phyloP scores from a whole-genome alignment of 1,284 basidiomycete species.

The Chalciporus sp. region DNA sequence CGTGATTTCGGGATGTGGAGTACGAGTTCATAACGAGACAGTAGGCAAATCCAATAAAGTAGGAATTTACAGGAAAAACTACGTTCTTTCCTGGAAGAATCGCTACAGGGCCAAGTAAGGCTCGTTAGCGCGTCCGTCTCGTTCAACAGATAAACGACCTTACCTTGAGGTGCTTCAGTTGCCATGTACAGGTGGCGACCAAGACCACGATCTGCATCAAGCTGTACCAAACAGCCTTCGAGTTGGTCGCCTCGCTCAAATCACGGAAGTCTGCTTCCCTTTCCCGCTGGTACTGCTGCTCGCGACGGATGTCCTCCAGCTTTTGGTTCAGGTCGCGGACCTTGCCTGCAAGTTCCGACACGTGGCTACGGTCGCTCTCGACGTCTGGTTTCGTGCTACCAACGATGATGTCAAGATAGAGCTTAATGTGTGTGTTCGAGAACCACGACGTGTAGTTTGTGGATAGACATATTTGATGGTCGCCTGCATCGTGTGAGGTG shows the following conservation, averaged over 20 bases:
- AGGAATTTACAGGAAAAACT: constrained; percentile 48
- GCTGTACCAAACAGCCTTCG: constrained; percentile 92
- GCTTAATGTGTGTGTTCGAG: constrained; percentile 84
- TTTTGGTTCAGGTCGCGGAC: constrained; percentile 92
- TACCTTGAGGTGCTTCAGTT: constrained; percentile 89
- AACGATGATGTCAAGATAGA: constrained; percentile 93
- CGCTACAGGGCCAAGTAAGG: constrained; percentile 44
- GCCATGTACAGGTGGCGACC: constrained; percentile 88
- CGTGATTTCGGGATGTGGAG: neutral
- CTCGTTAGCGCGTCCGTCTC: constrained; percentile 12
- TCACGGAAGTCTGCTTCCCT: constrained; percentile 91
- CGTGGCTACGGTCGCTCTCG: constrained; percentile 85
- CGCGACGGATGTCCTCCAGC: constrained; percentile 89
- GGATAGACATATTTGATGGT: constrained; percentile 95
- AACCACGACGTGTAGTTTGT: constrained; percentile 90
- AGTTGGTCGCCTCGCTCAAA: constrained; percentile 87
- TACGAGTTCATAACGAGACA: neutral
- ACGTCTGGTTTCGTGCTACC: constrained; percentile 82
- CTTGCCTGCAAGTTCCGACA: constrained; percentile 84
- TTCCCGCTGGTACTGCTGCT: constrained; percentile 98
- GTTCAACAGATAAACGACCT: constrained; percentile 28
- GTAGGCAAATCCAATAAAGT: constrained; percentile 7
- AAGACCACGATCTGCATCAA: constrained; percentile 86
- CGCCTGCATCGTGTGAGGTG: constrained; percentile 94
- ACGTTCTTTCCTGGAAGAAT: constrained; percentile 90